phyloP scores from a whole-genome alignment of 2,329 filamentous ascomycete genomes.

The Chaetomium globosum region DNA sequence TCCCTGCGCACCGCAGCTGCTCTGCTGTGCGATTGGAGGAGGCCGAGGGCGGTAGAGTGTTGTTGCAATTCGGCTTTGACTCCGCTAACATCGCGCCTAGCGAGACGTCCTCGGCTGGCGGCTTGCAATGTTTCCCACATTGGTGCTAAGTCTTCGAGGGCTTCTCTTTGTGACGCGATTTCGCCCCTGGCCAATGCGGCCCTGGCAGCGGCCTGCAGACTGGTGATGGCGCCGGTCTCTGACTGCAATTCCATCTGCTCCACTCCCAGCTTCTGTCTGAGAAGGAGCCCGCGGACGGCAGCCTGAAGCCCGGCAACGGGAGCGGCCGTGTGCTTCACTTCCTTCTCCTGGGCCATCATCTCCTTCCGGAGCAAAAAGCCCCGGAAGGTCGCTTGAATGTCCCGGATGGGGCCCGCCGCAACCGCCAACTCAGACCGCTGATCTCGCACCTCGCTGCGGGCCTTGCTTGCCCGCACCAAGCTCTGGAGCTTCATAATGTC shows the following conservation, averaged over 20 bases:
- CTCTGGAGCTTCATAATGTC: constrained; percentile 81
- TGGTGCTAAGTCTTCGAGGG: constrained; percentile 53
- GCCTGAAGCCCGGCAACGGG: constrained; percentile 65
- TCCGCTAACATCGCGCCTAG: constrained; percentile 49
- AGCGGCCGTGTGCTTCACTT: constrained; percentile 55
- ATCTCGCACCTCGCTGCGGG: constrained; percentile 60
- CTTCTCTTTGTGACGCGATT: constrained; percentile 54
- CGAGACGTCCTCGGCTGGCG: constrained; percentile 51
- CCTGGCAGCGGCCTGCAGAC: constrained; percentile 67
- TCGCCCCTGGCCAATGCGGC: constrained; percentile 62
- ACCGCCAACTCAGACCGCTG: constrained; percentile 61
- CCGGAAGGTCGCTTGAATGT: constrained; percentile 67
- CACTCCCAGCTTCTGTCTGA: constrained; percentile 59
- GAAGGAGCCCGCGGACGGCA: constrained; percentile 66
- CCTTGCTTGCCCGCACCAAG: constrained; percentile 70
- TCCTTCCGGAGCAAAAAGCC: constrained; percentile 67
- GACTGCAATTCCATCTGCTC: constrained; percentile 57
- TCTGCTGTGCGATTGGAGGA: constrained; percentile 56
- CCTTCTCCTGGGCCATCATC: constrained; percentile 58
- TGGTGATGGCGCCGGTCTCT: constrained; percentile 53
- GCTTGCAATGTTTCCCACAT: constrained; percentile 56
- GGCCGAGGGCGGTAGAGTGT: constrained; percentile 49
- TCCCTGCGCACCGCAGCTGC: constrained; percentile 58
- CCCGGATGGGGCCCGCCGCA: constrained; percentile 64
- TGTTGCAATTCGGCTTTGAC: constrained; percentile 54